Percentiles rank a stretch among this genome's conserved stretches.
Conservation (phyloP, 2,329 filamentous ascomycete genomes). For the Calonectria honghensis region DNA sequence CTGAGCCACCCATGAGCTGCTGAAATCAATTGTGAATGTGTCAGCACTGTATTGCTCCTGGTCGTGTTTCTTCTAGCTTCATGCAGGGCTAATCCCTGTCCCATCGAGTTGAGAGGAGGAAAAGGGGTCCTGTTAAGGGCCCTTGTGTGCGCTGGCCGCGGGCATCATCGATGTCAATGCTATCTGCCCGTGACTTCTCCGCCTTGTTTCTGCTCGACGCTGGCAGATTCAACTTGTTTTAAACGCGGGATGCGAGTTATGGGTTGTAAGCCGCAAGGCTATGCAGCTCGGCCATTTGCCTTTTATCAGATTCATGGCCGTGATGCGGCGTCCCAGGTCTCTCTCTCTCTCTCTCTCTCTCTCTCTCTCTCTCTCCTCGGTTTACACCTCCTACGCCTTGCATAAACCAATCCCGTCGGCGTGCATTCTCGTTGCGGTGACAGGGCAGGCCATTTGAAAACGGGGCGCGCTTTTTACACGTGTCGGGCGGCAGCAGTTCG, state of each 20-base stretch:
- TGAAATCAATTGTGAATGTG: conserved; percentile 23
- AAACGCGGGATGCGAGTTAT: too few species aligned
- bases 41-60: conserved; percentile 32
- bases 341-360: not conserved
- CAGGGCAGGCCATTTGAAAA: not conserved
- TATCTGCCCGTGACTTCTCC: not conserved
- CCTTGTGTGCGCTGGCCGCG: conserved; percentile 10
- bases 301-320: not conserved
- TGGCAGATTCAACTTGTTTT: conserved; percentile 16
- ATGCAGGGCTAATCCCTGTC: conserved; percentile 25
- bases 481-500: conserved; percentile 37
- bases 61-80: conserved; percentile 10
- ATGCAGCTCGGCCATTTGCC: not conserved
- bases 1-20: conserved; percentile 28
- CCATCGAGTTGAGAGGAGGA: not conserved
- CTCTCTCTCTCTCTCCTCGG: not conserved
- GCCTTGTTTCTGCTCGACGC: conserved; percentile 16
- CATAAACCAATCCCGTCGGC: conserved; percentile 1
- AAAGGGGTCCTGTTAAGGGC: conserved; percentile 3
- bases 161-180: not conserved
- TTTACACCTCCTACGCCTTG: not conserved
- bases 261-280: not conserved
- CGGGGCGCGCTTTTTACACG: conserved; percentile 25
- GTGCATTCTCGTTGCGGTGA: conserved; percentile 17
- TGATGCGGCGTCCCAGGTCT: not conserved